phyloP scores from a whole-genome alignment of 345 rosid species.

The Kernera saxatilis region DNA sequence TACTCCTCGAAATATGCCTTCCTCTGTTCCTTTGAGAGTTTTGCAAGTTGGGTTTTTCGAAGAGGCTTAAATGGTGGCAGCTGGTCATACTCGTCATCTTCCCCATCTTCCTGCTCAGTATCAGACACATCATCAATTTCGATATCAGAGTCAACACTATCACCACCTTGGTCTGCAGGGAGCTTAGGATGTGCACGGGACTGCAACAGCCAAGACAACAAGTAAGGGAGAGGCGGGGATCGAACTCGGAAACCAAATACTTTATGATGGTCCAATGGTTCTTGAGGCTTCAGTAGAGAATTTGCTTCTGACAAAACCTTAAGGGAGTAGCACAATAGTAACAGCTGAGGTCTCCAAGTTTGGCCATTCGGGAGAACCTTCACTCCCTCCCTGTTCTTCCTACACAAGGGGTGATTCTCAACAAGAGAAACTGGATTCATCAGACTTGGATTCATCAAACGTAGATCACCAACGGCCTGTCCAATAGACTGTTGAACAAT shows the following conservation, averaged over 20 bases:
- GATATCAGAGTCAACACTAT: constrained; percentile 71
- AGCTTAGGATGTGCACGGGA: constrained; percentile 84
- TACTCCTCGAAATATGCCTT: constrained; percentile 88
- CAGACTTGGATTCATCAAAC: constrained; percentile 84
- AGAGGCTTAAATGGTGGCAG: constrained; percentile 95
- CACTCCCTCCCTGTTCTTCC: constrained; percentile 78
- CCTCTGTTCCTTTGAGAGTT: constrained; percentile 71
- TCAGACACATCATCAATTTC: constrained; percentile 77
- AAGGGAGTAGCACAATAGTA: constrained; percentile 72
- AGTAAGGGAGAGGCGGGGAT: constrained; percentile 89
- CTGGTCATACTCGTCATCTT: constrained; percentile 78
- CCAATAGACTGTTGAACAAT: constrained; percentile 91
- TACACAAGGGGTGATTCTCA: constrained; percentile 85
- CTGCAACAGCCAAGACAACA: constrained; percentile 91
- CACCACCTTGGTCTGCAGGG: constrained; percentile 73
- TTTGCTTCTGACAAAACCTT: constrained; percentile 83
- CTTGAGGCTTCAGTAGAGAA: constrained; percentile 71
- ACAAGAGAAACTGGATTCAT: constrained; percentile 90
- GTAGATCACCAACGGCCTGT: constrained; percentile 86
- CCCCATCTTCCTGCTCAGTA: constrained; percentile 76
- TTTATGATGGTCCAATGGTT: constrained; percentile 68
- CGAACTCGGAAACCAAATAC: constrained; percentile 85
- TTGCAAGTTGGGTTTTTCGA: constrained; percentile 67
- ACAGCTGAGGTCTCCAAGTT: constrained; percentile 79
- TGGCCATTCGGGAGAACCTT: constrained; percentile 94